Base-by-base conservation (phyloP, 2,329 filamentous ascomycete species). In the Lecanoromycetidae sp. region DNA sequence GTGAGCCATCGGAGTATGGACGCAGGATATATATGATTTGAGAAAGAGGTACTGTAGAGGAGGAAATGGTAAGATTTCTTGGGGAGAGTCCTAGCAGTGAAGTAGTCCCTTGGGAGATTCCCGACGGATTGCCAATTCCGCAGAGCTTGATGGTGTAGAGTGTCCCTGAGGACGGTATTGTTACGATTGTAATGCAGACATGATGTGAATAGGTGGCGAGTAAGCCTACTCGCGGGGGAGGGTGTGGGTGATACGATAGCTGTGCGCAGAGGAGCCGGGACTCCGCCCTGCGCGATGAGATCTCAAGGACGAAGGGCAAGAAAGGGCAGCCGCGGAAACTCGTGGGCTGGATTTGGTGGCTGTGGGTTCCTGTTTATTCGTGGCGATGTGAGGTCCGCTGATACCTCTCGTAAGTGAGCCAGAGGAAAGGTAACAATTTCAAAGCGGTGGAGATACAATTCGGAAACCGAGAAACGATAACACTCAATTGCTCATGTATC, bases 161-260 rank as follows among this genome's bases (percentile, higher is more conserved):
- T 63, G 67, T 70, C 67, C 68, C 67, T 68, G 63, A 60, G 68
- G 67, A 71, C 67, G 57, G 65, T 60, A 51, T 40, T 58, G 62
- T 61, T 66, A 66, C 65, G 64, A 65, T 5, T 13, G 23, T 41
- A 46, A 39, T 25, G 44, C 9, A 22, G 42, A 48, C 50, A 52
- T 54, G 43, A 26, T 46, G 40, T 26, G 26, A 26, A 19, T 26
- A 38, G 27, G 27, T 12, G 38, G 41, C 52, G 46, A 52, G 48
- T 50, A 35, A 27, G 22, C 27, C 36, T 29, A 50, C 51, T 49
- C 51, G 51, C 43, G 44, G 26, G 26, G 22, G 40, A 40, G 12
- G 15, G 13, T 34, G 5, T 27, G 3, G 20, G 22, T n/a, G 29
- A 25, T n/a, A 29, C 15, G 34, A 30, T 23, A 45, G 33, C 17